Base-by-base conservation (phyloP, 2,329 filamentous ascomycete species). In the Arthroderma sp. region DNA sequence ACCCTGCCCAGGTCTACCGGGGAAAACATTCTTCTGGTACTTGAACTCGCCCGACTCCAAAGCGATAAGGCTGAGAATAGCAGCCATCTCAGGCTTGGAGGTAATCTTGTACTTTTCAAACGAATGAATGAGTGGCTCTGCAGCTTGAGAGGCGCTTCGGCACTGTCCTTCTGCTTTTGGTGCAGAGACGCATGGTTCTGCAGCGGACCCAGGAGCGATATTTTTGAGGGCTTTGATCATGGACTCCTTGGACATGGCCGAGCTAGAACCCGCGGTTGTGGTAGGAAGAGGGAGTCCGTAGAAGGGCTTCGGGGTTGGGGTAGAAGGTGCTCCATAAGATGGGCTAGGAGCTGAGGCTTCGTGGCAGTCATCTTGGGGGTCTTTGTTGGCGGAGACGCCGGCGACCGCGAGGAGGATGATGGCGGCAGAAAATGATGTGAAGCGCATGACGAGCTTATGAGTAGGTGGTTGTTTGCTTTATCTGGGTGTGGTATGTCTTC, bases 11-110 rank as follows among this genome's bases (percentile, higher is more conserved):
- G 84, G 77, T 0, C 72, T 43, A 15, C 67, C 70, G 0, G 79
- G 79, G 73, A 69, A 79, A 64, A 82, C 74, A 71, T 90, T 88
- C 69, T 77, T 79, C 71, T 85, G 87, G 78, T 81, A 91, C 65
- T 80, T 77, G 73, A 91, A 87, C 61, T 84, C 77, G 21, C 58
- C 81, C 1, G 81, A 82, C 73, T 94, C 89, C 66, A 83, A 84
- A 9, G 84, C 81, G 74, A 88, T 85, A 66, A 89, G 76, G 11
- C 83, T 77, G 44, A 93, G 66, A 15, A 91, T 70, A 21, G 84
- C 87, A 5, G 87, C 87, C 66, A 86, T 83, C 63, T 86, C 81
- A 21, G 76, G 79, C 21, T 73, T 71, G 35, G 69, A 68, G 52
- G 71, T 76, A 63, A 90, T 73, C 2, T 68, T 62, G 74, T 88